A percentile compares a stretch with the other conserved stretches of the same genome.
Evolutionary conservation across 2,329 filamentous ascomycete genomes (phyloP).

Genomic region (Colletotrichum sp.): DNA sequence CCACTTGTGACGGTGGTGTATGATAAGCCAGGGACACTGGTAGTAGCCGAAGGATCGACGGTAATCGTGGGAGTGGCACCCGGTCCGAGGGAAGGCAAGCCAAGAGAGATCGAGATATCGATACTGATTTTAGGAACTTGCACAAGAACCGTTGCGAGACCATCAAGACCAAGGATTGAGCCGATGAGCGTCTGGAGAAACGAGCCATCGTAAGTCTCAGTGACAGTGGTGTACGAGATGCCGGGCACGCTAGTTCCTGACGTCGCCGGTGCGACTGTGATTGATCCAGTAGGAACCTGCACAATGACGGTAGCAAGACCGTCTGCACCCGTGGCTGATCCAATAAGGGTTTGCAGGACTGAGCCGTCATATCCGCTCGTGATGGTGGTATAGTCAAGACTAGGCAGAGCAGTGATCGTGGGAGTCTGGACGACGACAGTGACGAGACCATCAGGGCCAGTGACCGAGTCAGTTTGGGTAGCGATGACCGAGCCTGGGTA

Average conservation of each 20-base stretch:
- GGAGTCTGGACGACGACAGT: not conserved
- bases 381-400: not conserved
- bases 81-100: not conserved
- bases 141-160: not conserved
- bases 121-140: not conserved
- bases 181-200: not conserved
- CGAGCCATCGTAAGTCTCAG: not conserved
- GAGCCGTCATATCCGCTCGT: constrained; percentile 4
- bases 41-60: not conserved
- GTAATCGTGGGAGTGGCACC: not conserved
- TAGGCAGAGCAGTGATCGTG: not conserved
- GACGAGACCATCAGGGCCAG: not conserved
- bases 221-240: not conserved
- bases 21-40: not conserved
- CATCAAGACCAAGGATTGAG: not conserved
- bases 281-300: not conserved
- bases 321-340: not conserved
- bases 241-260: not conserved
- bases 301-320: constrained; percentile 2
- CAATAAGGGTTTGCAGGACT: not conserved
- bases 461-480: not conserved
- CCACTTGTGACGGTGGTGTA: constrained; percentile 10
- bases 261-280: not conserved
- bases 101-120: not conserved
- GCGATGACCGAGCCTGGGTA: not conserved